Conservation (phyloP, 2,329 filamentous ascomycete species). For the Trichoderma asperellum region DNA sequence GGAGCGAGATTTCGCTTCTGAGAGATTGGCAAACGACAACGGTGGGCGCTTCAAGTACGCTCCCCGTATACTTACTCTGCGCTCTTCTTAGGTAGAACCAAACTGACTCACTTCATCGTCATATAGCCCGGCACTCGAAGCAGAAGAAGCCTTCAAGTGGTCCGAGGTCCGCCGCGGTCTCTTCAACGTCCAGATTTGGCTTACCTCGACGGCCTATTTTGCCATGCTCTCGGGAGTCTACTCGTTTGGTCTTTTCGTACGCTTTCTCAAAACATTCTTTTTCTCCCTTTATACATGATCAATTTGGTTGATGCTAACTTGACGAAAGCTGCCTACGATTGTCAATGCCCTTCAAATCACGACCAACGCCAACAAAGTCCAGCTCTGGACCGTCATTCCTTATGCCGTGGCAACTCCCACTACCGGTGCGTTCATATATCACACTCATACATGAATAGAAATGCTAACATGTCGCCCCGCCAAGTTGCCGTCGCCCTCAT, state of each 20-base stretch:
- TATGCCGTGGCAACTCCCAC: slow-evolving; percentile 63
- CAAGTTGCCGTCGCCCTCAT: slow-evolving; percentile 57
- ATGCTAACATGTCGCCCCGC: not conserved
- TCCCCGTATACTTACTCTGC: not conserved
- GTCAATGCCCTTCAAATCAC: slow-evolving; percentile 60
- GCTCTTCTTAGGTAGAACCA: not conserved
- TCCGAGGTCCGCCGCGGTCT: slow-evolving; percentile 65
- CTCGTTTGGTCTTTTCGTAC: slow-evolving; percentile 66
- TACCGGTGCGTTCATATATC: slow-evolving; percentile 47
- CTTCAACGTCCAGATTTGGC: slow-evolving; percentile 64
- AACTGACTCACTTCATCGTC: not conserved
- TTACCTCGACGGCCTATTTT: slow-evolving; percentile 65
- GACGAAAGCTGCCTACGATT: slow-evolving; percentile 62
- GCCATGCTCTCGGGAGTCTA: slow-evolving; percentile 62
- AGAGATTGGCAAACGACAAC: slow-evolving; percentile 47
- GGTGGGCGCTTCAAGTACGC: slow-evolving; percentile 43
- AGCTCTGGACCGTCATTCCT: slow-evolving; percentile 66
- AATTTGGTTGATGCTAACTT: not conserved
- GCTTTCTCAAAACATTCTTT: slow-evolving; percentile 32
- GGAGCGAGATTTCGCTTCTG: slow-evolving; percentile 55
- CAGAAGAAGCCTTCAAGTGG: slow-evolving; percentile 59
- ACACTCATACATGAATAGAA: not conserved
- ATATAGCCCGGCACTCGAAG: slow-evolving; percentile 35
- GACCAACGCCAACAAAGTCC: slow-evolving; percentile 58
- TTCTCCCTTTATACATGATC: not conserved